Evolutionary conservation across 139 green algal genomes (phyloP).

Genomic region (Tetradesmus lagerheimii): DNA sequence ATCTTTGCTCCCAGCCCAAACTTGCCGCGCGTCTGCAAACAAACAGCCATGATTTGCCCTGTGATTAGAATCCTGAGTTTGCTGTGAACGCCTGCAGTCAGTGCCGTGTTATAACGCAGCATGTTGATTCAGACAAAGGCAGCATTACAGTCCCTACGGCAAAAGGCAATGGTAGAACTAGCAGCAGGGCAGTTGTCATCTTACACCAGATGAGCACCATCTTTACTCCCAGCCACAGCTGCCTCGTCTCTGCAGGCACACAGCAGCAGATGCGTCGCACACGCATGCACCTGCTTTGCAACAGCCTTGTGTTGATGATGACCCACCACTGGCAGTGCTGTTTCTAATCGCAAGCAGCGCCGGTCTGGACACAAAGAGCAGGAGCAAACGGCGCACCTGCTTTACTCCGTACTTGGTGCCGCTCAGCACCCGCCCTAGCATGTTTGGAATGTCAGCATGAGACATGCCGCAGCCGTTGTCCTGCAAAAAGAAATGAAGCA

Average conservation of each 20-base stretch:
- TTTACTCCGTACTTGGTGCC: constrained; percentile 94
- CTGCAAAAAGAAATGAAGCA: constrained; percentile 52
- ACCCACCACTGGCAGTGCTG: too few species aligned
- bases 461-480: constrained; percentile 98
- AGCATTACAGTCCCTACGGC: too few species aligned
- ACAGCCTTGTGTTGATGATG: too few species aligned
- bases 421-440: constrained; percentile 93
- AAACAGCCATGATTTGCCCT: background rate
- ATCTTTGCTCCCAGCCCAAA: constrained; percentile 99
- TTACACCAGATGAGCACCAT: constrained; percentile 98
- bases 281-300: too few species aligned
- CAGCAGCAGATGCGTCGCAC: too few species aligned
- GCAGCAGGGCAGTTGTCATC: constrained; percentile 94
- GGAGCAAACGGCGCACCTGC: background rate
- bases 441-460: constrained; percentile 95
- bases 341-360: too few species aligned
- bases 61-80: too few species aligned
- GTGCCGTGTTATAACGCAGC: too few species aligned
- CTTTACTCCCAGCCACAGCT: constrained; percentile 98
- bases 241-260: constrained; percentile 88
- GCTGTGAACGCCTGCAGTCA: too few species aligned
- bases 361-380: too few species aligned
- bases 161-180: too few species aligned
- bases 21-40: constrained; percentile 92
- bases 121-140: too few species aligned